Percentiles rank a stretch among this genome's conserved stretches.
These are phyloP conservation scores for Rhodotorula kratochvilovae DNA, from an alignment of 768 basidiomycete species.

Conservation along the genomic window DNA sequence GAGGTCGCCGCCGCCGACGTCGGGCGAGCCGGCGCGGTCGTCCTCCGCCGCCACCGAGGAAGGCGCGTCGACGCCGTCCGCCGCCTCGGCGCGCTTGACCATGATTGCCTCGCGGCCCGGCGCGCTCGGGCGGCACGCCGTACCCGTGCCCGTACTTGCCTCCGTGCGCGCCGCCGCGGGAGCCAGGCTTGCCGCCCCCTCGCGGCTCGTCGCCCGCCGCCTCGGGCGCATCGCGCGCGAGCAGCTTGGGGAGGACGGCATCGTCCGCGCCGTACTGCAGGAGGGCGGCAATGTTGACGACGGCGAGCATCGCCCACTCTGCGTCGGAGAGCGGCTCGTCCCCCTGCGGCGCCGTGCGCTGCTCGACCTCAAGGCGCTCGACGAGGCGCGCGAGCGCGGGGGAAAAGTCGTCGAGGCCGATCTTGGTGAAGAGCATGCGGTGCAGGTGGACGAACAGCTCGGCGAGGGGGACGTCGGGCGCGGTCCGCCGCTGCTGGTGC, in stretches of 20 bases:
- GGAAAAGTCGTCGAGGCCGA: constrained; percentile 85
- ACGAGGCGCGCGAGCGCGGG: constrained; percentile 75
- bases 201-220: background rate
- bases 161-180: background rate
- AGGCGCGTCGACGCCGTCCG: background rate
- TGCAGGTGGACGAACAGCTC: constrained; percentile 89
- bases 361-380: constrained; percentile 53
- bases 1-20: constrained; percentile 11
- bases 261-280: constrained; percentile 80
- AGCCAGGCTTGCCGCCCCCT: background rate
- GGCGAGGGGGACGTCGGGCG: constrained; percentile 63
- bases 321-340: constrained; percentile 49
- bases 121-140: background rate
- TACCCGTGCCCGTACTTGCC: background rate
- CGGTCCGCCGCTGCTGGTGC: constrained; percentile 66
- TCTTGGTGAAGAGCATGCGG: constrained; percentile 94
- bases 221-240: constrained; percentile 14
- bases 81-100: constrained; percentile 22
- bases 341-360: too few species aligned
- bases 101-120: constrained; percentile 37
- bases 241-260: constrained; percentile 61
- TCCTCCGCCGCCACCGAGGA: background rate
- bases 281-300: constrained; percentile 72
- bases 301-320: constrained; percentile 96
- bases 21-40: background rate